Percentiles rank a stretch among this genome's conserved stretches.
Conservation (phyloP, 305 asterid genomes). For the Rubia tinctorum region DNA sequence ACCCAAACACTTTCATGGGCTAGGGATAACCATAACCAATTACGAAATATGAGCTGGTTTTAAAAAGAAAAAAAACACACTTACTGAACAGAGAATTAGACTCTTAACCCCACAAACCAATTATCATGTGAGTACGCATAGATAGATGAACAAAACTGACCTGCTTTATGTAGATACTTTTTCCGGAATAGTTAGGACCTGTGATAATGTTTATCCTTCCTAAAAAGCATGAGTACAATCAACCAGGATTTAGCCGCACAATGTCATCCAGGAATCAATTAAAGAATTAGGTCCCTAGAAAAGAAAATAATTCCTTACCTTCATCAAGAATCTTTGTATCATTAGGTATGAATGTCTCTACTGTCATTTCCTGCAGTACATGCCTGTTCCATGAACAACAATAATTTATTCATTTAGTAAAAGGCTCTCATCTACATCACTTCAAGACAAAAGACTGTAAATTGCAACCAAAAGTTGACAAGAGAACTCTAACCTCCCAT, state of each 20-base stretch:
- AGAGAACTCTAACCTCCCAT: constrained; percentile 74
- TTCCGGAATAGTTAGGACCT: constrained; percentile 96
- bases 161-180: constrained; percentile 94
- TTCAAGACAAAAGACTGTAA: background rate
- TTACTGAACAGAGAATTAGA: background rate
- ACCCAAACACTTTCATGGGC: constrained; percentile 4
- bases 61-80: background rate
- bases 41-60: background rate
- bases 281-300: constrained; percentile 11
- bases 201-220: constrained; percentile 85
- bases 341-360: constrained; percentile 88
- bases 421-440: background rate
- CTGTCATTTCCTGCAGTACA: constrained; percentile 96
- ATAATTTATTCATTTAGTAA: background rate
- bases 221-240: constrained; percentile 27
- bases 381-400: constrained; percentile 49
- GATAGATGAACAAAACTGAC: constrained; percentile 24
- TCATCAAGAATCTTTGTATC: constrained; percentile 77
- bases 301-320: constrained; percentile 36
- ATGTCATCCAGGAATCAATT: constrained; percentile 3
- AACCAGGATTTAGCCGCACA: background rate
- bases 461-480: constrained; percentile 10
- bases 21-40: background rate
- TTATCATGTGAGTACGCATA: background rate
- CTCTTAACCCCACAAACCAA: background rate